phyloP scores from a whole-genome alignment of 2,329 filamentous ascomycete genomes.

The Colletotrichum tofieldiae region DNA sequence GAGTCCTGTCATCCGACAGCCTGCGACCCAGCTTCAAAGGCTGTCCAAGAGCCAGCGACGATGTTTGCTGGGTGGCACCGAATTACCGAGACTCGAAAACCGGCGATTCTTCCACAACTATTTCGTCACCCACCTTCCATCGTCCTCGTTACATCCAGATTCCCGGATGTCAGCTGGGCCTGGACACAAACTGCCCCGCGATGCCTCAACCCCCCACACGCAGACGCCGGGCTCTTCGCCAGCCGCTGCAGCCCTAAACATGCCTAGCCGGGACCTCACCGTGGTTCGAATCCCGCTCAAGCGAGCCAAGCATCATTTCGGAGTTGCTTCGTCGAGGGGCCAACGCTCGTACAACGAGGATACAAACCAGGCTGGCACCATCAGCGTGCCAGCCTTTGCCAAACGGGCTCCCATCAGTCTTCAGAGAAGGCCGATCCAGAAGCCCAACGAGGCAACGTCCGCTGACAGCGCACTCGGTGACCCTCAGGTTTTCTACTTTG shows the following conservation, averaged over 20 bases:
- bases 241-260: slow-evolving; percentile 72
- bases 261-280: slow-evolving; percentile 82
- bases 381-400: slow-evolving; percentile 94
- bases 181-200: slow-evolving; percentile 89
- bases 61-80: neutral
- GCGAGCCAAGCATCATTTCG: slow-evolving; percentile 97
- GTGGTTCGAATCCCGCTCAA: slow-evolving; percentile 95
- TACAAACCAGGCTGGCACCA: slow-evolving; percentile 92
- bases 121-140: slow-evolving; percentile 96
- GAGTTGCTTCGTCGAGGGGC: slow-evolving; percentile 83
- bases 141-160: slow-evolving; percentile 93
- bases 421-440: slow-evolving; percentile 62
- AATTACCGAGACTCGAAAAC: neutral
- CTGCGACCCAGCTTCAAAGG: neutral
- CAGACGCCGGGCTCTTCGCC: slow-evolving; percentile 68
- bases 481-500: slow-evolving; percentile 98
- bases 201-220: slow-evolving; percentile 86
- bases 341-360: slow-evolving; percentile 94
- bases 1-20: neutral
- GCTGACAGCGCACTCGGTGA: slow-evolving; percentile 88
- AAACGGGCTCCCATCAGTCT: slow-evolving; percentile 81
- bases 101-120: slow-evolving; percentile 88
- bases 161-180: slow-evolving; percentile 74
- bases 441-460: slow-evolving; percentile 73
- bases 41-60: neutral